phyloP scores from a whole-genome alignment of 345 rosid species.

The Gossypium arboreum region DNA sequence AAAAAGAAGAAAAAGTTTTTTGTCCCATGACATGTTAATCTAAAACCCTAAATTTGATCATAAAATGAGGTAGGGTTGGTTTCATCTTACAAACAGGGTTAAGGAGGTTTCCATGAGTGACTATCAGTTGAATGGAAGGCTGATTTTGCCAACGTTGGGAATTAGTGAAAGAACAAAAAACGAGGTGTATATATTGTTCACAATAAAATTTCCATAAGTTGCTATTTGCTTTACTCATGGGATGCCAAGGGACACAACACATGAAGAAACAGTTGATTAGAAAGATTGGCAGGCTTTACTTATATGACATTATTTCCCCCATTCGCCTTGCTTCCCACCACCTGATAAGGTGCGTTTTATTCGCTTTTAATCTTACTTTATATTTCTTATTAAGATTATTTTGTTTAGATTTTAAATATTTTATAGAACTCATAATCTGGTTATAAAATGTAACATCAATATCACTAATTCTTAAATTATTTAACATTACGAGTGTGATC shows the following conservation, averaged over 20 bases:
- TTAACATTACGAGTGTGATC: no score
- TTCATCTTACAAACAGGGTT: neutral
- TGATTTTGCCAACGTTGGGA: slow-evolving; percentile 11
- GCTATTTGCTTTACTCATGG: slow-evolving; percentile 1
- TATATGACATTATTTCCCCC: neutral
- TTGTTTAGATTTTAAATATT: no score
- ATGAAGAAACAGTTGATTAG: slow-evolving; percentile 22
- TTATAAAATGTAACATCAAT: no score
- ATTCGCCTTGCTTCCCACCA: no score
- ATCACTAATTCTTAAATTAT: no score
- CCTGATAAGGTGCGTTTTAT: no score
- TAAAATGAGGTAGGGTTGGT: neutral
- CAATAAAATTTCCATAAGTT: slow-evolving; percentile 8
- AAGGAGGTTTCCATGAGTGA: slow-evolving; percentile 1
- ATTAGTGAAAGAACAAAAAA: neutral
- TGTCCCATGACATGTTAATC: neutral
- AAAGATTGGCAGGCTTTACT: slow-evolving; percentile 14
- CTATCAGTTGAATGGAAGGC: neutral
- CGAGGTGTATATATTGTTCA: neutral
- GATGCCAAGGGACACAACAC: slow-evolving; percentile 7
- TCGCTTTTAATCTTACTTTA: no score
- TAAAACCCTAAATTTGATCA: slow-evolving; percentile 12
- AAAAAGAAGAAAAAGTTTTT: no score
- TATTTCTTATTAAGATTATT: no score
- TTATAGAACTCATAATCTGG: no score